These are phyloP conservation scores for Cercospora zeae-maydis DNA, from an alignment of 2,329 filamentous ascomycete genomes.

Conservation along the genomic window DNA sequence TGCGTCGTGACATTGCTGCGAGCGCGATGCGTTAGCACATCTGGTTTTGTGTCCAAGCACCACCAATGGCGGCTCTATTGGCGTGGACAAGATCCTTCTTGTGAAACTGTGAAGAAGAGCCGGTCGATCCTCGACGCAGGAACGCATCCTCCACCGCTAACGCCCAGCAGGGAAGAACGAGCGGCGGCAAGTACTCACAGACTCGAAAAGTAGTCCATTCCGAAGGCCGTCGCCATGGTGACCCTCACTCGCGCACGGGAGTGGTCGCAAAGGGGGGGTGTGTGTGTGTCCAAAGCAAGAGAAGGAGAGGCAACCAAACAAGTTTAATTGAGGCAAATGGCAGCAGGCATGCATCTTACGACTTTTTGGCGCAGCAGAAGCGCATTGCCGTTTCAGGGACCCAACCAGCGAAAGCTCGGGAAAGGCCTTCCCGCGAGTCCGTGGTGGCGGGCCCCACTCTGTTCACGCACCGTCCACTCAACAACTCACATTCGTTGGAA, in stretches of 20 bases:
- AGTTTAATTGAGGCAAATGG: slow-evolving; percentile 6
- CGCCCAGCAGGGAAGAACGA: background rate
- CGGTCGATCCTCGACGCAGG: slow-evolving; percentile 6
- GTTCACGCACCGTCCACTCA: background rate
- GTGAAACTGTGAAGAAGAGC: background rate
- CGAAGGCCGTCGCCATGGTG: slow-evolving; percentile 26
- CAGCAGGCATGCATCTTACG: slow-evolving; percentile 1
- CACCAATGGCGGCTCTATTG: background rate
- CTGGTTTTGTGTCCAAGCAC: background rate
- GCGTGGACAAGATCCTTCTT: background rate
- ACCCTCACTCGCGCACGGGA: background rate
- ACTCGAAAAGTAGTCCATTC: slow-evolving; percentile 30
- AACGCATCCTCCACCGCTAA: slow-evolving; percentile 1
- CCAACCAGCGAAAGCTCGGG: background rate
- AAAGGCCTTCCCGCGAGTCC: background rate
- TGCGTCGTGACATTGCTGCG: slow-evolving; percentile 35
- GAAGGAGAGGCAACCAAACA: background rate
- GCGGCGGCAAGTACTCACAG: slow-evolving; percentile 14
- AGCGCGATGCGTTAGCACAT: slow-evolving; percentile 7
- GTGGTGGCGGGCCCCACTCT: background rate
- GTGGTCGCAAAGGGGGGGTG: background rate
- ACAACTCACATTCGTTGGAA: background rate
- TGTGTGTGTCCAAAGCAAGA: background rate
- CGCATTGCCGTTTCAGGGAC: background rate
- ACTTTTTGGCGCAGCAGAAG: background rate